Evolutionary conservation across 495 filamentous ascomycete genomes (phyloP).

Genomic region (Xylaria bambusicola): DNA sequence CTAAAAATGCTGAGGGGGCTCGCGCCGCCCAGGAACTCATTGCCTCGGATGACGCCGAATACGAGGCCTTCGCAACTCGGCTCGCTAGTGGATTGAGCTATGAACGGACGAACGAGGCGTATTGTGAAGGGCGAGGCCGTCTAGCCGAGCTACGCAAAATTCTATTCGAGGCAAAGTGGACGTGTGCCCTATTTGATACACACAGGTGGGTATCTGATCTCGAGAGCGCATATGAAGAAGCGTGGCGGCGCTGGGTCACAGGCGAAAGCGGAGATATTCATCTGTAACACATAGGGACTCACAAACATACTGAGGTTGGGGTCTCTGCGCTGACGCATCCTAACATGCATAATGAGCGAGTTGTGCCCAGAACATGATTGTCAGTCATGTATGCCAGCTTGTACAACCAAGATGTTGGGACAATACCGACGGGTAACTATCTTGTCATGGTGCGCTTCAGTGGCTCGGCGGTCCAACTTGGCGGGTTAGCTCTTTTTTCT

Average conservation of each 20-base stretch:
- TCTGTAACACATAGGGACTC: slow-evolving; percentile 35
- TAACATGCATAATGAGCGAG: too few species aligned
- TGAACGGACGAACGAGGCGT: slow-evolving; percentile 40
- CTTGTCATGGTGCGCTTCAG: not conserved
- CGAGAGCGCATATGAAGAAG: slow-evolving; percentile 83
- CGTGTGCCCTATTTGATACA: slow-evolving; percentile 87
- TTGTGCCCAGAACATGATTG: too few species aligned
- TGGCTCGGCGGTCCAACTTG: not conserved
- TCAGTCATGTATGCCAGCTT: not conserved
- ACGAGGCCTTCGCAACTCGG: slow-evolving; percentile 76
- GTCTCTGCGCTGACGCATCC: not conserved
- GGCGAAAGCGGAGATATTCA: slow-evolving; percentile 91
- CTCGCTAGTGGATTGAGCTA: slow-evolving; percentile 72
- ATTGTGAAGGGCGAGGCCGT: slow-evolving; percentile 63
- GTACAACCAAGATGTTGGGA: not conserved
- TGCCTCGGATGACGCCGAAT: slow-evolving; percentile 72
- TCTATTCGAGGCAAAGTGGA: slow-evolving; percentile 80
- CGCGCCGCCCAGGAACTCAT: slow-evolving; percentile 74
- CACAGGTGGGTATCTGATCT: slow-evolving; percentile 88
- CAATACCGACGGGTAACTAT: not conserved
- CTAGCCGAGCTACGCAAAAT: slow-evolving; percentile 75
- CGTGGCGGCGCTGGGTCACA: slow-evolving; percentile 84
- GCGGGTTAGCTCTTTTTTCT: not conserved
- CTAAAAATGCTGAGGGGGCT: slow-evolving; percentile 65
- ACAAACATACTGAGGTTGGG: slow-evolving; percentile 12